A percentile compares a stretch with the other conserved stretches of the same genome.
Conservation (phyloP, 179 eudicot species). For the Actinidia arguta region DNA sequence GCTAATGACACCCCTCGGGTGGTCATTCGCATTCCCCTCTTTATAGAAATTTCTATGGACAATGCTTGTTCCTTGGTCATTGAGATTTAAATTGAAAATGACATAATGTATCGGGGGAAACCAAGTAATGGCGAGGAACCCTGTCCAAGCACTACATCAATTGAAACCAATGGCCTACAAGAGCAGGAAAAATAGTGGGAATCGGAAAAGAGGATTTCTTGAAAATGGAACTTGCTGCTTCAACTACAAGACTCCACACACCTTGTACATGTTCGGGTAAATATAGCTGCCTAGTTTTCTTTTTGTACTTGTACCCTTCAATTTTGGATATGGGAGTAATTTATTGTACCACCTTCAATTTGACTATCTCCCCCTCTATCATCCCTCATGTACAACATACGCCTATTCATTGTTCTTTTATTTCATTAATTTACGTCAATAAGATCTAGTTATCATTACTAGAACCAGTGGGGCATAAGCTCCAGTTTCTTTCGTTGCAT, state of each 20-base stretch:
- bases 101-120: conserved; percentile 30
- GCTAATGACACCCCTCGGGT: too few species aligned
- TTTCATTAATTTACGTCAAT: conserved; percentile 23
- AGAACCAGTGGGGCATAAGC: too few species aligned
- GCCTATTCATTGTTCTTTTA: conserved; percentile 17
- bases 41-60: background rate
- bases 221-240: conserved; percentile 8
- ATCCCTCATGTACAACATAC: conserved; percentile 15
- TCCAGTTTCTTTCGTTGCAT: too few species aligned
- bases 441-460: too few species aligned
- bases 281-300: conserved; percentile 16
- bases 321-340: conserved; percentile 10
- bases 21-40: too few species aligned
- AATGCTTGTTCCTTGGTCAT: background rate
- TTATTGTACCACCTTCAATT: background rate
- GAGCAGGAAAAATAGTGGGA: conserved; percentile 24
- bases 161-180: conserved; percentile 15
- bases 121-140: conserved; percentile 23
- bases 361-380: background rate
- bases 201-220: background rate
- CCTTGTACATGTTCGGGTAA: conserved; percentile 29
- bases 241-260: conserved; percentile 7
- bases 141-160: conserved; percentile 13
- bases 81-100: background rate
- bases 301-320: background rate